phyloP scores from a whole-genome alignment of 2,329 filamentous ascomycete genomes.

The Ascochyta clinopodiicola region DNA sequence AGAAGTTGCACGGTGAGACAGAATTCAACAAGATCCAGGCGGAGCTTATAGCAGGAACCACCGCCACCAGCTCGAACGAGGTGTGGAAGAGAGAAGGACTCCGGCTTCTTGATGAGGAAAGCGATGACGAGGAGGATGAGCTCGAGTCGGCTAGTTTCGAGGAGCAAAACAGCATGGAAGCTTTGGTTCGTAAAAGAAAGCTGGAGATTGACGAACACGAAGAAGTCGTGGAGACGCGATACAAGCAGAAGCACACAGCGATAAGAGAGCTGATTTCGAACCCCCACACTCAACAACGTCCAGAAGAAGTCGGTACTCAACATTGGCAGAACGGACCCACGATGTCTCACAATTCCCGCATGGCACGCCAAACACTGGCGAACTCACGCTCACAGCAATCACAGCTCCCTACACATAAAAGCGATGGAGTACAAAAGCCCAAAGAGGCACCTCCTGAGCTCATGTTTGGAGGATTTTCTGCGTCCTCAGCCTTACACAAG shows the following conservation, averaged over 20 bases:
- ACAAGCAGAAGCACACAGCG: background rate
- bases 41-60: constrained; percentile 39
- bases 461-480: constrained; percentile 51
- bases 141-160: constrained; percentile 30
- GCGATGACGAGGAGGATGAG: constrained; percentile 50
- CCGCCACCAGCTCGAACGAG: constrained; percentile 50
- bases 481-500: constrained; percentile 53
- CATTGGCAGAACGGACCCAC: background rate
- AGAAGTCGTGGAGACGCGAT: constrained; percentile 3
- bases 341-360: background rate
- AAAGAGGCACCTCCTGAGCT: constrained; percentile 24
- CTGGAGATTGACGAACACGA: constrained; percentile 31
- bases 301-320: background rate
- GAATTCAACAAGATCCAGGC: constrained; percentile 46
- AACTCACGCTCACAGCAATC: background rate
- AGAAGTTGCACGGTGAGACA: constrained; percentile 51
- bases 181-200: constrained; percentile 50
- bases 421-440: background rate
- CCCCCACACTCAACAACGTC: background rate
- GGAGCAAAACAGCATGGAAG: constrained; percentile 40
- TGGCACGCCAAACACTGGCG: background rate
- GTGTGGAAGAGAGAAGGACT: constrained; percentile 59
- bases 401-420: background rate
- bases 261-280: background rate
- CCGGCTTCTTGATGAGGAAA: constrained; percentile 50